Evolutionary conservation across 1,139 yeast species (phyloP), one percentile per base, ranked within the genome.

Genomic region (Suhomyces atakaporum): DNA sequence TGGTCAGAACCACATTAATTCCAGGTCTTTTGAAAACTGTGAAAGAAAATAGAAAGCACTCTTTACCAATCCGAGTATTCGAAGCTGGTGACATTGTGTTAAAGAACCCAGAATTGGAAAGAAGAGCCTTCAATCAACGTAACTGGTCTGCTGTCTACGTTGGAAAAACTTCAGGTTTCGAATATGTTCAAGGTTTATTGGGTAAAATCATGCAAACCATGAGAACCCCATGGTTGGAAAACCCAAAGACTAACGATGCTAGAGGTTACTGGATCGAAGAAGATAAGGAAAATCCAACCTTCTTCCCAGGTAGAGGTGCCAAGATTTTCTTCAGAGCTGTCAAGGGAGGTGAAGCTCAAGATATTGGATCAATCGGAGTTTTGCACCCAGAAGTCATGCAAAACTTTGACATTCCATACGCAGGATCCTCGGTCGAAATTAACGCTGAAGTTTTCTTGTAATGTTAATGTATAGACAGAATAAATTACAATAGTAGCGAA

Each of bases 301-400:
- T 77, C 68, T 92, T 94, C 84, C 96, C 96, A 29, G 98, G 97
- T 32, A 84, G 98, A 72, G 97, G 97, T 44, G 98, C 98, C 33
- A 81, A 77, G 54, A 75, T 94, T 43, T 77, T 75, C 63, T 85
- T 81, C 69, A 79, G 95, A 68, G 66, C 75, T 40, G 73, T 68
- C 42, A 77, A 77, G 45, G 84, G 79, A 40, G 82, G 63, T 18
- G 66, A 74, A 29, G 75, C 72, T 18, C 64, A 72, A 47, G 77
- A 70, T 36, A 77, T 94, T 54, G 99, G 99, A 49, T 69, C 80
- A 33, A 71, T 94, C 51, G 99, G 99, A 59, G 97, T 89, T 40
- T 73, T 94, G 56, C 99, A 94, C 62, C 99, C 99, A 24, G 89
- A 86, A 57, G 98, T 94, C 40, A 75, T 90, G 76, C 74, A 74